These are phyloP conservation scores for Urtica urens DNA, from an alignment of 306 rosid species.

Conservation along the genomic window DNA sequence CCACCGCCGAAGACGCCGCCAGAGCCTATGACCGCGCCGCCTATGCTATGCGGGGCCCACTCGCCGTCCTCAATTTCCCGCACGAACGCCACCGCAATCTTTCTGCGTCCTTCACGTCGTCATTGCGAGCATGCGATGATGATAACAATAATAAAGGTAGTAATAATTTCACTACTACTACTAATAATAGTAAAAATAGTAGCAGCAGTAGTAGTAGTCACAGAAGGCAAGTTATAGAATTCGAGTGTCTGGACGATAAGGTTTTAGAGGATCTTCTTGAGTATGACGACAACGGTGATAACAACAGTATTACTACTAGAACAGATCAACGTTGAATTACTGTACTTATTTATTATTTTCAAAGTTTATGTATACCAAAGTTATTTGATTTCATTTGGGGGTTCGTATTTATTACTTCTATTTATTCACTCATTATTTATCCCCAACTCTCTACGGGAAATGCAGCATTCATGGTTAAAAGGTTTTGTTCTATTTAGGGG, in stretches of 20 bases:
- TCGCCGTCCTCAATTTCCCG: constrained; percentile 79
- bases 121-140: too few relatives aligned
- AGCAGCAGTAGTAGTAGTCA: not conserved
- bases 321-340: too few relatives aligned
- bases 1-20: constrained; percentile 90
- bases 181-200: constrained; percentile 13
- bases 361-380: too few relatives aligned
- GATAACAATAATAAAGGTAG: too few relatives aligned
- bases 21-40: constrained; percentile 90
- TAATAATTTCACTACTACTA: constrained; percentile 21
- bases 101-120: constrained; percentile 13
- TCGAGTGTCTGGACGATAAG: constrained; percentile 64
- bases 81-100: constrained; percentile 34
- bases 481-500: too few relatives aligned
- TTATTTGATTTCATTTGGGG: too few relatives aligned
- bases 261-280: constrained; percentile 82
- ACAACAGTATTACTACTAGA: too few relatives aligned
- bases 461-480: too few relatives aligned
- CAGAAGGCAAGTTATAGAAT: constrained; percentile 51
- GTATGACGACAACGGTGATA: constrained; percentile 21
- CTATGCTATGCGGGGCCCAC: constrained; percentile 68
- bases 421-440: too few relatives aligned
- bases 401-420: too few relatives aligned
- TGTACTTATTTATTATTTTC: too few relatives aligned
- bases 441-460: too few relatives aligned